phyloP scores from a whole-genome alignment of 1,284 basidiomycete species.

The Boletus holoroseus region DNA sequence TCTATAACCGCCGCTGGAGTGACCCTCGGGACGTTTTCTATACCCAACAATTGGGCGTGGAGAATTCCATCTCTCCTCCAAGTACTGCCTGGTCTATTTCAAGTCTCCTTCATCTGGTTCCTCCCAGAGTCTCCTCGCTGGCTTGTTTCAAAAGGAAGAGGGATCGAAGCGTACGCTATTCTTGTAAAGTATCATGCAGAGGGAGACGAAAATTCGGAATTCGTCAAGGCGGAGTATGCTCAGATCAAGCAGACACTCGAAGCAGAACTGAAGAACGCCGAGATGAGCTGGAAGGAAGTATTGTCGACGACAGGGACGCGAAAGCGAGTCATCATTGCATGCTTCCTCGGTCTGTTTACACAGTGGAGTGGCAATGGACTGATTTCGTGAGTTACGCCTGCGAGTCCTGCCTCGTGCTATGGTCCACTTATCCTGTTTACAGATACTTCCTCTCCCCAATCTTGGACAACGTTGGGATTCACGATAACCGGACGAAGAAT shows the following conservation, averaged over 20 bases:
- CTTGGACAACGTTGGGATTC: constrained; percentile 18
- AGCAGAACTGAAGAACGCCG: constrained; percentile 5
- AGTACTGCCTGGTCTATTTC: constrained; percentile 45
- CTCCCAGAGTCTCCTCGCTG: constrained; percentile 59
- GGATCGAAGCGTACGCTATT: constrained; percentile 33
- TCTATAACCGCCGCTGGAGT: constrained; percentile 24
- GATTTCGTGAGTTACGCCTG: constrained; percentile 2
- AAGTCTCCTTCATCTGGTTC: constrained; percentile 44
- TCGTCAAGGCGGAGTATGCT: constrained; percentile 16
- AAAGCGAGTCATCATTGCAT: constrained; percentile 8
- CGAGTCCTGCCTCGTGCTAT: too few relatives aligned
- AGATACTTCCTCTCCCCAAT: constrained; percentile 16
- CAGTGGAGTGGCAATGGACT: constrained; percentile 35
- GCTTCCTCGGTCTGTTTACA: constrained; percentile 40
- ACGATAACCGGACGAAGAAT: constrained; percentile 18
- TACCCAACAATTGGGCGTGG: constrained; percentile 43
- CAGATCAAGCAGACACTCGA: constrained; percentile 31
- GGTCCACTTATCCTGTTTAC: background rate
- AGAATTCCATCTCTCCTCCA: constrained; percentile 38
- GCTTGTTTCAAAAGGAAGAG: constrained; percentile 49
- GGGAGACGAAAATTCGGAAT: constrained; percentile 15
- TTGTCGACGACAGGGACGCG: constrained; percentile 10
- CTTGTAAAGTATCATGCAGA: constrained; percentile 22
- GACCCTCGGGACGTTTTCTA: constrained; percentile 46
- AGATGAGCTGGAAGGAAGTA: background rate